Conservation (phyloP, 2,329 filamentous ascomycete species). For the Arachnopeziza araneosa region DNA sequence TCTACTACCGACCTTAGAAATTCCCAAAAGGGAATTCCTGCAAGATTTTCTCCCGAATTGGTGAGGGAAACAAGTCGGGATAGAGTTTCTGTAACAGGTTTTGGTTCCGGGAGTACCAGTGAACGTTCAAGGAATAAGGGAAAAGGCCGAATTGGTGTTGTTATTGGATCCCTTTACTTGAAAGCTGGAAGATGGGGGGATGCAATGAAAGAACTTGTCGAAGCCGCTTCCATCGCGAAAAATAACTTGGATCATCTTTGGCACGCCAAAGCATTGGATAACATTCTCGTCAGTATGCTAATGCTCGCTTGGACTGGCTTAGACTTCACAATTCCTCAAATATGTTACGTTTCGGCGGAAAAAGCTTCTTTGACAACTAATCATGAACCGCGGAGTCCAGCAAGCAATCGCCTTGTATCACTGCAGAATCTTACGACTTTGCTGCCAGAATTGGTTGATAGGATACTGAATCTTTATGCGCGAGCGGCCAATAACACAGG, state of each 20-base stretch:
- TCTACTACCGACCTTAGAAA: constrained; percentile 4
- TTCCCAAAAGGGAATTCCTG: constrained; percentile 13
- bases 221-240: constrained; percentile 72
- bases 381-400: constrained; percentile 28
- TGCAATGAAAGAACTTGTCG: constrained; percentile 75
- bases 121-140: constrained; percentile 77
- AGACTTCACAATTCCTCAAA: constrained; percentile 69
- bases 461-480: constrained; percentile 68
- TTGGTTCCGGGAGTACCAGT: constrained; percentile 64
- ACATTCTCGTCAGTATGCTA: constrained; percentile 75
- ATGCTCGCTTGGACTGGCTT: constrained; percentile 79
- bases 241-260: constrained; percentile 88
- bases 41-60: constrained; percentile 18
- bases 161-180: constrained; percentile 80
- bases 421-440: constrained; percentile 50
- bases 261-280: constrained; percentile 92
- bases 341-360: constrained; percentile 38
- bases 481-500: constrained; percentile 56
- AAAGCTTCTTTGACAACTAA: constrained; percentile 23
- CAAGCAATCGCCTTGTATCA: constrained; percentile 28
- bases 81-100: constrained; percentile 62
- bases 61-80: constrained; percentile 34
- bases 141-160: constrained; percentile 70
- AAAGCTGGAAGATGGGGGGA: constrained; percentile 87
- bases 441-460: constrained; percentile 69